Evolutionary conservation across 352 stramenopile species (phyloP), one percentile per base, ranked within the genome.

Genomic region (Blastocystis sp.): DNA sequence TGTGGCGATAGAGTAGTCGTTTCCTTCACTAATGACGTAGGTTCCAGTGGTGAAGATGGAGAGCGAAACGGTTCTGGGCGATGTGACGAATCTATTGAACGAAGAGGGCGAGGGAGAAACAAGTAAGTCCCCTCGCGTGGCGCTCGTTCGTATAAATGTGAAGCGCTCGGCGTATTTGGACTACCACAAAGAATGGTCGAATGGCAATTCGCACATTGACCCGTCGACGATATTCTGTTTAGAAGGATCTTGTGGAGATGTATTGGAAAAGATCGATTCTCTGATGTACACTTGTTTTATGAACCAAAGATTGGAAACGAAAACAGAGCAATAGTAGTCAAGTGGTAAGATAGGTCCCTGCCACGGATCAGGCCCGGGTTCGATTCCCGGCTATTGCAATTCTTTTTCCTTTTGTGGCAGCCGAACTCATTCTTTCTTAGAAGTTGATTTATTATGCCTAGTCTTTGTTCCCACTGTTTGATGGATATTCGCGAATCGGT

Each of bases 291-390:
- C 2, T 40, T 34, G 24, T 81, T 51, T 59, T 48, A n/a, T 59
- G 63, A 81, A 27, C 11, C 61, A 16, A 64, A 24, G 16, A 63
- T n/a, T 63, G 46, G 53, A 64, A 48, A 11, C n/a, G 4, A 29
- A 4, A 42, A 49, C 32, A 49, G n/a, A 63, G 69, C 69, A 81
- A 81, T 81, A 81, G 69, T 81, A 81, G 69, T 81, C 69, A 81
- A 81, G 69, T 81, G 69, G 69, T 81, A 81, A 81, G 69, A 81
- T 81, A 81, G 69, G 69, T 81, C 69, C 69, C 69, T 81, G 69
- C 69, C 69, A 81, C 69, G 69, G 69, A 81, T 81, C 69, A 81
- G 69, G 69, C 69, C 69, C 69, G 69, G 69, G 69, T 81, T 81
- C 69, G 69, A 81, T 81, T 81, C 69, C 69, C 69, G 69, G 69